A percentile compares a stretch with the other conserved stretches of the same genome.
Evolutionary conservation across 2,329 filamentous ascomycete genomes (phyloP).

Genomic region (Penicillium sp.): DNA sequence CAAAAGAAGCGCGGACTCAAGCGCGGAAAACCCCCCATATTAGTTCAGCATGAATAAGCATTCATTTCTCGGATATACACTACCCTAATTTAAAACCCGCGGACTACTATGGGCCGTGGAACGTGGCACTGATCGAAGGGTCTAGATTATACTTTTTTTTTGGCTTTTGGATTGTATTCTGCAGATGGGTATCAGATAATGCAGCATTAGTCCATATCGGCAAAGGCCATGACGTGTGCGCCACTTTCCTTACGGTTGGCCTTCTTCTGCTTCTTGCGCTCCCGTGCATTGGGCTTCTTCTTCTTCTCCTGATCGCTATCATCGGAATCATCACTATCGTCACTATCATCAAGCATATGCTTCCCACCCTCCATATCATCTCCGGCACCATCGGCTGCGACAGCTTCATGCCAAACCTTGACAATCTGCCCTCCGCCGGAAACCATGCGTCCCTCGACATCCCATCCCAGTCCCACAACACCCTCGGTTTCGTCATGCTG

Average conservation of each 20-base stretch:
- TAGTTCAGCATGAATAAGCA: constrained; percentile 22
- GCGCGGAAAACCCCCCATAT: constrained; percentile 12
- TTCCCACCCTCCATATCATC: constrained; percentile 38
- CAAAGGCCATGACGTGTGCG: constrained; percentile 45
- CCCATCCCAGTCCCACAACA: constrained; percentile 78
- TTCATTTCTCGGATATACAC: constrained; percentile 5
- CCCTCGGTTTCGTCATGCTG: constrained; percentile 85
- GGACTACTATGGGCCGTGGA: no score
- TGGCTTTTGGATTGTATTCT: constrained; percentile 1
- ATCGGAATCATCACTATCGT: constrained; percentile 42
- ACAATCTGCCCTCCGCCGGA: constrained; percentile 81
- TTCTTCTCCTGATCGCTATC: constrained; percentile 49
- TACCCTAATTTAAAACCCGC: neutral
- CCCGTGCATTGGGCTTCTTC: constrained; percentile 25
- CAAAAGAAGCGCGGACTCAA: constrained; percentile 3
- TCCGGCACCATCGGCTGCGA: constrained; percentile 52
- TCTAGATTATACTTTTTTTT: neutral
- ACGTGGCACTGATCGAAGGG: no score
- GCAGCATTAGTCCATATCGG: constrained; percentile 40
- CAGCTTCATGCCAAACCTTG: constrained; percentile 83
- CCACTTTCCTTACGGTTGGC: constrained; percentile 45
- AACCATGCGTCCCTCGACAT: constrained; percentile 81
- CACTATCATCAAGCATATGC: constrained; percentile 45
- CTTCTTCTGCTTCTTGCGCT: constrained; percentile 50
- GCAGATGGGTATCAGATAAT: constrained; percentile 25